Conservation (phyloP, 2,329 filamentous ascomycete genomes). For the Aureobasidium subglaciale region DNA sequence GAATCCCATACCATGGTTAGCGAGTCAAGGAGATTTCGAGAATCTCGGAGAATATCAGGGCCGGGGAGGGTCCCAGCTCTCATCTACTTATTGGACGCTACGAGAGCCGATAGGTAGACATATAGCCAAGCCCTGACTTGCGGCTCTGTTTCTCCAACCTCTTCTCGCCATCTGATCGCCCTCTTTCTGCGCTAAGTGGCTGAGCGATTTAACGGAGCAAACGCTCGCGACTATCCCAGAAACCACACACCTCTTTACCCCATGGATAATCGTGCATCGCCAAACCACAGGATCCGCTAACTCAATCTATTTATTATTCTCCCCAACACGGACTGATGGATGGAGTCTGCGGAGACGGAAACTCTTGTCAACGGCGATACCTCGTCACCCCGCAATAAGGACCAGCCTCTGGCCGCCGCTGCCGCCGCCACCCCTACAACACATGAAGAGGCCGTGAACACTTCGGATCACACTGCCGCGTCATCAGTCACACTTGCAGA, state of each 20-base stretch:
- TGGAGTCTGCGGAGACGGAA: constrained; percentile 16
- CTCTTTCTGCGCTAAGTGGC: neutral
- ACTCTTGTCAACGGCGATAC: constrained; percentile 14
- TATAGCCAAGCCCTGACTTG: neutral
- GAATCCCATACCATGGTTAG: neutral
- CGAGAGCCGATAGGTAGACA: neutral
- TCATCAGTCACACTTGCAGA: neutral
- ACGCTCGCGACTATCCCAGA: neutral
- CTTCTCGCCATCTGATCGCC: neutral
- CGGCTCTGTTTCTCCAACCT: constrained; percentile 10
- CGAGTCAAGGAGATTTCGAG: constrained; percentile 13
- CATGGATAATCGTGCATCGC: constrained; percentile 27
- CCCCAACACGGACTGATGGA: constrained; percentile 11
- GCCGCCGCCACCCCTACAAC: constrained; percentile 10
- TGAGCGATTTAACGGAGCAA: constrained; percentile 2
- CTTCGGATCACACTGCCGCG: constrained; percentile 6
- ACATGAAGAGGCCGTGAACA: neutral
- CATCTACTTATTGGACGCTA: neutral
- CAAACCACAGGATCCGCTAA: neutral
- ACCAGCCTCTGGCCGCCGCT: constrained; percentile 8
- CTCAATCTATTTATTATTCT: neutral
- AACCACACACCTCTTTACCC: neutral
- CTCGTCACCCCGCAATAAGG: constrained; percentile 12
- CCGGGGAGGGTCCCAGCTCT: neutral
- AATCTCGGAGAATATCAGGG: neutral